Evolutionary conservation across 1,284 basidiomycete species (phyloP).

Genomic region (Fistulina hepatica): DNA sequence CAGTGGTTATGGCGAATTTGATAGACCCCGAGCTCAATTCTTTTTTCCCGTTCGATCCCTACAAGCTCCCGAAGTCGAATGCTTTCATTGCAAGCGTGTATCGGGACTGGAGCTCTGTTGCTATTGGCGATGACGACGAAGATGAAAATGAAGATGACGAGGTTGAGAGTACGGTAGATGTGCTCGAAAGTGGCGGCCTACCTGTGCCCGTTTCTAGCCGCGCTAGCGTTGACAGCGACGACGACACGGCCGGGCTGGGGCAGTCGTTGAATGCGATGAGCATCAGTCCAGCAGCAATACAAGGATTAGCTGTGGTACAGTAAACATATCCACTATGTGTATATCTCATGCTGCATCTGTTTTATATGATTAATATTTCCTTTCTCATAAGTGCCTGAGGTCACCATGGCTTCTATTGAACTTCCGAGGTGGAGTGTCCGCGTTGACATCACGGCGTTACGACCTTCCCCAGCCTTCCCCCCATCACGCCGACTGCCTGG

Average conservation of each 20-base stretch:
- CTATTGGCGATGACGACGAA: slow-evolving; percentile 62
- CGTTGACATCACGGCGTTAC: too few relatives aligned
- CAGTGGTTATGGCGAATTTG: slow-evolving; percentile 29
- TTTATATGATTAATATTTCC: too few relatives aligned
- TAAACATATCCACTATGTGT: too few relatives aligned
- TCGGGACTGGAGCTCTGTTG: slow-evolving; percentile 66
- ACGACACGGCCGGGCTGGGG: slow-evolving; percentile 33
- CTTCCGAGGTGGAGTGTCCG: too few relatives aligned
- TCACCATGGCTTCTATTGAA: too few relatives aligned
- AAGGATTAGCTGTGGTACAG: too few relatives aligned
- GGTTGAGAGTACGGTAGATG: slow-evolving; percentile 27
- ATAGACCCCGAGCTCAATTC: slow-evolving; percentile 63
- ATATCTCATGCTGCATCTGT: too few relatives aligned
- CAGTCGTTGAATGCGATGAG: slow-evolving; percentile 69
- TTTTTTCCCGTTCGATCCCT: slow-evolving; percentile 99
- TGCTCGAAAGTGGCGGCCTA: slow-evolving; percentile 14
- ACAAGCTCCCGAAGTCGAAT: slow-evolving; percentile 70
- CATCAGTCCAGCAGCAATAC: slow-evolving; percentile 30
- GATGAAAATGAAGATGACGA: slow-evolving; percentile 49
- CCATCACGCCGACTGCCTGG: too few relatives aligned
- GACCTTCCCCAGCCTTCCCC: too few relatives aligned
- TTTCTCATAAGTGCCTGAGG: too few relatives aligned
- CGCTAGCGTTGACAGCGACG: slow-evolving; percentile 25
- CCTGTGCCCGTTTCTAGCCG: slow-evolving; percentile 21
- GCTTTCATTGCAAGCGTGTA: slow-evolving; percentile 64